phyloP scores from a whole-genome alignment of 305 asterid species.

The Fraxinus sp. region DNA sequence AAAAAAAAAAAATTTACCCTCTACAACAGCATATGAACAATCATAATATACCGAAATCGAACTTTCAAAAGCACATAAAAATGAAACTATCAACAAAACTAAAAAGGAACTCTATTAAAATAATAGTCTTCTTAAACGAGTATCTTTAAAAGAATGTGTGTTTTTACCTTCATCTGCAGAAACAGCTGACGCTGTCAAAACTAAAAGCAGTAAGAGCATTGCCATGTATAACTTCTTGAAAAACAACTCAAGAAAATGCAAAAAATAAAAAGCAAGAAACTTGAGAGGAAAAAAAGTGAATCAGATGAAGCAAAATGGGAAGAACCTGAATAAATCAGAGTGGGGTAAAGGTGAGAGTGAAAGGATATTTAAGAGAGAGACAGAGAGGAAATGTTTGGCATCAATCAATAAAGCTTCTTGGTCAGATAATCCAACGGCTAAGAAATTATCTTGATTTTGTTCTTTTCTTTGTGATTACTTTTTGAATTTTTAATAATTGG shows the following conservation, averaged over 20 bases:
- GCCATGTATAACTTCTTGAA: slow-evolving; percentile 28
- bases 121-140: background rate
- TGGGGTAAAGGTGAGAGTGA: slow-evolving; percentile 8
- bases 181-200: slow-evolving; percentile 47
- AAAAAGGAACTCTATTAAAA: background rate
- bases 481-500: slow-evolving; percentile 12
- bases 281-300: background rate
- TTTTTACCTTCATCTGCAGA: slow-evolving; percentile 66
- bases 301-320: slow-evolving; percentile 6
- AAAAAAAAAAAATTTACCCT: background rate
- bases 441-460: slow-evolving; percentile 35
- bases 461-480: slow-evolving; percentile 15
- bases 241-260: slow-evolving; percentile 1
- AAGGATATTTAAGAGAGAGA: slow-evolving; percentile 29
- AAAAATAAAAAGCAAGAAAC: background rate
- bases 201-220: slow-evolving; percentile 34
- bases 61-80: slow-evolving; percentile 18
- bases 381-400: slow-evolving; percentile 7
- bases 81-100: background rate
- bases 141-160: slow-evolving; percentile 7
- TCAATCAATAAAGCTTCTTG: slow-evolving; percentile 39
- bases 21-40: slow-evolving; percentile 30
- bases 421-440: slow-evolving; percentile 56
- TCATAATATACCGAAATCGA: slow-evolving; percentile 33
- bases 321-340: slow-evolving; percentile 1